Evolutionary conservation across 2,329 filamentous ascomycete genomes (phyloP).

Genomic region (Xylaria multiplex): DNA sequence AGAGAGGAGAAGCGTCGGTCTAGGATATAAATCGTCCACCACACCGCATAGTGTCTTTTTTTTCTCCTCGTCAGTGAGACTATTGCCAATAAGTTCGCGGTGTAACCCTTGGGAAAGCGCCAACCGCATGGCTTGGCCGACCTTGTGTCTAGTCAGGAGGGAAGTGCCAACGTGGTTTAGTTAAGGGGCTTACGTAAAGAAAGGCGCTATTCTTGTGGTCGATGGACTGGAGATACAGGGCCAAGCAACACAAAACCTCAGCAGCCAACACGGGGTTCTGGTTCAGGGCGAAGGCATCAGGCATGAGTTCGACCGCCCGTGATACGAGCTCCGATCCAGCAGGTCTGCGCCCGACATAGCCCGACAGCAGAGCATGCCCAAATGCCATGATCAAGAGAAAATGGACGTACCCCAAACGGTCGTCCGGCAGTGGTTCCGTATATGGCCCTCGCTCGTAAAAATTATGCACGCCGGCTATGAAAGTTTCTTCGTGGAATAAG

Average conservation of each 20-base stretch:
- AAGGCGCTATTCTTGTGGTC: slow-evolving; percentile 17
- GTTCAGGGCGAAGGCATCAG: slow-evolving; percentile 20
- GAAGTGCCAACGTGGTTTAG: neutral
- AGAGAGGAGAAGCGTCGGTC: slow-evolving; percentile 23
- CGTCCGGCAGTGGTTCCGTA: slow-evolving; percentile 6
- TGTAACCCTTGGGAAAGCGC: slow-evolving; percentile 19
- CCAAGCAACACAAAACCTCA: slow-evolving; percentile 21
- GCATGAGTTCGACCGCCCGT: slow-evolving; percentile 23
- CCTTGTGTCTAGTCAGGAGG: slow-evolving; percentile 15
- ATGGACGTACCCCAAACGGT: slow-evolving; percentile 19
- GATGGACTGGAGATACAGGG: slow-evolving; percentile 22
- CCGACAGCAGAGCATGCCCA: slow-evolving; percentile 15
- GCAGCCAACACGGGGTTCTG: slow-evolving; percentile 12
- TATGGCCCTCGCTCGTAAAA: slow-evolving; percentile 20
- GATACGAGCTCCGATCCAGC: slow-evolving; percentile 20
- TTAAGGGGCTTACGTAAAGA: slow-evolving; percentile 3
- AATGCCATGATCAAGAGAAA: slow-evolving; percentile 23
- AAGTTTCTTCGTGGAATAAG: slow-evolving; percentile 19
- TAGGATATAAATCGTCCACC: slow-evolving; percentile 23
- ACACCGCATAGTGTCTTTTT: slow-evolving; percentile 6
- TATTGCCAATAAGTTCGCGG: slow-evolving; percentile 16
- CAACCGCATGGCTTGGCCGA: slow-evolving; percentile 26
- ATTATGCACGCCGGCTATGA: slow-evolving; percentile 4
- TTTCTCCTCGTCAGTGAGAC: slow-evolving; percentile 16
- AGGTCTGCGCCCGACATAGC: slow-evolving; percentile 13